Evolutionary conservation across 2,329 filamentous ascomycete species (phyloP), one percentile per base, ranked within the genome.

Genomic region (Cladorrhinum sp.): DNA sequence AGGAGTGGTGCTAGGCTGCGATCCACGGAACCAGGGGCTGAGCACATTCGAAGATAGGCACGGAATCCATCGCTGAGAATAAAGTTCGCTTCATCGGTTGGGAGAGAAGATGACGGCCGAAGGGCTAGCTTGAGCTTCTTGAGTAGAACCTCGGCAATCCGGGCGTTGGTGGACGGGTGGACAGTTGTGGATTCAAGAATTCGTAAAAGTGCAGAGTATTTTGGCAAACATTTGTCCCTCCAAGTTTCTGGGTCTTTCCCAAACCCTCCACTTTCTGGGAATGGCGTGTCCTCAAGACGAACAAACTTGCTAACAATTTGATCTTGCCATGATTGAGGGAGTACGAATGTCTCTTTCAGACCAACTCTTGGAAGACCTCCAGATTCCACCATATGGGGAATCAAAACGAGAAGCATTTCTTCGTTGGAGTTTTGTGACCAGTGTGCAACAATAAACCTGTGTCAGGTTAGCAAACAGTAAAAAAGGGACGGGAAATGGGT

Each of bases 61-160:
- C 84, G 85, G 69, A 95, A 91, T 0, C 90, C 91, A 65, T 87
- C 86, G 9, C 89, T 90, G 60, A 88, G 81, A 54, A 91, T 89
- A 65, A 95, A 92, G 36, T 85, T 81, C n/a, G 85, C 83, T 69
- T 88, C 83, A 63, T 88, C 82, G 2, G 83, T 85, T 1, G 81
- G 79, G 55, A 85, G 74, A 10, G 81, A 79, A 5, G 82, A 82
- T 1, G 84, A 85, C 7, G 86, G 85, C 20, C 84, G 78, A 50
- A 91, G 75, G 0, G 87, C 85, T 23, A 87, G 79, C 66, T 86
- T 85, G 41, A 91, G 73, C 68, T 90, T 90, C 58, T 82, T 79
- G 36, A 89, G 79, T 22, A 92, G 74, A 29, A 87, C 79, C 66
- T 88, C 82, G 1, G 85, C 82, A 66, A 91, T 85, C 62, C 86